A percentile compares a stretch with the other conserved stretches of the same genome.
These are phyloP conservation scores for Neopestalotiopsis sp. DNA, from an alignment of 2,329 filamentous ascomycete species.

Conservation along the genomic window DNA sequence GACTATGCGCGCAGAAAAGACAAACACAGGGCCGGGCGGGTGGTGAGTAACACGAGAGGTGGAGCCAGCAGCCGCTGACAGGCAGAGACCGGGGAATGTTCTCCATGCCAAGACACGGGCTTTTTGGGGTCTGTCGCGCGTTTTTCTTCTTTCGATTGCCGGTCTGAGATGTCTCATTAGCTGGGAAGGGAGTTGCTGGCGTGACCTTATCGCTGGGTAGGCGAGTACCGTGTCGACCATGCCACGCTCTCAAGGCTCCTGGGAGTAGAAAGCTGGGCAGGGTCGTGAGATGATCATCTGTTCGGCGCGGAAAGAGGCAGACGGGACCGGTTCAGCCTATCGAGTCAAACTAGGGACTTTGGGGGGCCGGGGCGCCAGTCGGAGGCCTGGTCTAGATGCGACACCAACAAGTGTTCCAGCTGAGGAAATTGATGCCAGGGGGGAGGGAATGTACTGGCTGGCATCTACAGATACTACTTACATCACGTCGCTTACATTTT, in stretches of 20 bases:
- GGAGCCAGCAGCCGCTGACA: background rate
- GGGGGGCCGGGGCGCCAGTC: background rate
- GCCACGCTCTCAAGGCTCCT: too few relatives aligned
- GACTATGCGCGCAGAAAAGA: background rate
- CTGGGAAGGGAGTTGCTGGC: background rate
- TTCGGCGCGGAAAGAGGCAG: constrained; percentile 2
- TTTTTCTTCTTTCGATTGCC: background rate
- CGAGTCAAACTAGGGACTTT: background rate
- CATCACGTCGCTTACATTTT: background rate
- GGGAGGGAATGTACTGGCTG: background rate
- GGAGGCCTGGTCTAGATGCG: background rate
- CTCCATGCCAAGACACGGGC: constrained; percentile 2
- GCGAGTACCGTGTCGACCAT: background rate
- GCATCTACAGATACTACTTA: background rate
- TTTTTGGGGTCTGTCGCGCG: background rate
- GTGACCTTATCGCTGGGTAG: background rate
- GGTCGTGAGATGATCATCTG: constrained; percentile 1
- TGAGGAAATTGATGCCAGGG: too few relatives aligned
- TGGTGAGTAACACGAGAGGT: background rate
- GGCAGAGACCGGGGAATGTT: background rate
- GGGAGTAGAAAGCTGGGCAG: background rate
- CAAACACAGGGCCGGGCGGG: background rate
- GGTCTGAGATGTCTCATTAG: background rate
- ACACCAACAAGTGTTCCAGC: background rate
- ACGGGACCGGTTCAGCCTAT: background rate